Conservation (phyloP, 441 rosid genomes). For the Flueggea neowawraea region DNA sequence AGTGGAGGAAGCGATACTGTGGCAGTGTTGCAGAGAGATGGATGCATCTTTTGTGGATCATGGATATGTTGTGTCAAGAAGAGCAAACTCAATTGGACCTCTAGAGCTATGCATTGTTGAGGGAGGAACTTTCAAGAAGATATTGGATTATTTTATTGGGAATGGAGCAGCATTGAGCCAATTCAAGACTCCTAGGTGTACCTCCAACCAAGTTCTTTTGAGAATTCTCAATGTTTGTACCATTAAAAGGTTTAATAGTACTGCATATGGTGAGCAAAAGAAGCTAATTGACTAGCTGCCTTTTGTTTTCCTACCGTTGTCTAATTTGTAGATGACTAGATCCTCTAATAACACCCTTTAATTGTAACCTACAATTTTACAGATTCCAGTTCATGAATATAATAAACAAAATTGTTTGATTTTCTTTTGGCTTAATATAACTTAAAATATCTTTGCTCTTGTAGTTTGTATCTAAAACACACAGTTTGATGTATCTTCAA, state of each 20-base stretch:
- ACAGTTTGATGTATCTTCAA: no score
- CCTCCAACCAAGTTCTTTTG: conserved; percentile 48
- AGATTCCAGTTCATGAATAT: no score
- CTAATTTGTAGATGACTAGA: no score
- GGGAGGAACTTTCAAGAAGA: conserved; percentile 68
- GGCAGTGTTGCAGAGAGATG: conserved; percentile 68
- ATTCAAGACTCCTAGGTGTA: conserved; percentile 93
- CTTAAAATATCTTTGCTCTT: no score
- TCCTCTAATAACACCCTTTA: no score
- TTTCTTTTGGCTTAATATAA: no score
- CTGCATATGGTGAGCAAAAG: conserved; percentile 36
- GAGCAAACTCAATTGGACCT: conserved; percentile 67
- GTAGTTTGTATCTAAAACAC: no score
- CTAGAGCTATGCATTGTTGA: conserved; percentile 72
- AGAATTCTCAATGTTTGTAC: conserved; percentile 58
- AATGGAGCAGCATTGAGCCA: conserved; percentile 82
- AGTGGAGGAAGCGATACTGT: conserved; percentile 54
- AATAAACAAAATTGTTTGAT: no score
- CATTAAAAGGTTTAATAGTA: conserved; percentile 55
- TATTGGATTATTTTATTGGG: conserved; percentile 60
- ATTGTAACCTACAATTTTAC: no score
- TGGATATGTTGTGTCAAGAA: conserved; percentile 81
- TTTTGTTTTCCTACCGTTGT: no score
- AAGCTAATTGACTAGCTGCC: no score
- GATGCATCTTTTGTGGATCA: conserved; percentile 71